phyloP scores from a whole-genome alignment of 495 filamentous ascomycete species.

The Achaetomiella virescens region DNA sequence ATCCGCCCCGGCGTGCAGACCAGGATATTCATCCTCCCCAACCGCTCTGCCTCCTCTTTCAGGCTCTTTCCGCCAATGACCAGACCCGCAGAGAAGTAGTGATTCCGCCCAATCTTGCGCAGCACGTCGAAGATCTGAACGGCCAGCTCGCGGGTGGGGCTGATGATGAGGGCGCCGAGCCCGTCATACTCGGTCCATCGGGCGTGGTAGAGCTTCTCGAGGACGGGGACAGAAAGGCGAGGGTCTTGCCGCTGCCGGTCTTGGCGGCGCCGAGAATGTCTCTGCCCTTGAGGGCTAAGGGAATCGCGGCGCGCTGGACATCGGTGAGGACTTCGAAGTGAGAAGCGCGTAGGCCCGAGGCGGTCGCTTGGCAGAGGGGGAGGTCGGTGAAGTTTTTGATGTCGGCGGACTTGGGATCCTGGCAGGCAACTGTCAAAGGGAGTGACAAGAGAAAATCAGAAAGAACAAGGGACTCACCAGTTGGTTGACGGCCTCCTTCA shows the following conservation, averaged over 20 bases:
- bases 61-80: slow-evolving; percentile 93
- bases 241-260: slow-evolving; percentile 93
- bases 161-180: slow-evolving; percentile 85
- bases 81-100: slow-evolving; percentile 86
- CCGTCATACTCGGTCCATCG: slow-evolving; percentile 90
- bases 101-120: slow-evolving; percentile 80
- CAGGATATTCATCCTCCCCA: slow-evolving; percentile 94
- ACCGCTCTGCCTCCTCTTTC: slow-evolving; percentile 76
- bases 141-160: slow-evolving; percentile 89
- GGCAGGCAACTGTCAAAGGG: not conserved
- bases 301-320: slow-evolving; percentile 83
- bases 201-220: slow-evolving; percentile 89
- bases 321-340: slow-evolving; percentile 89
- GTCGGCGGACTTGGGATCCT: slow-evolving; percentile 43
- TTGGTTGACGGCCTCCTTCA: slow-evolving; percentile 41
- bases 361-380: slow-evolving; percentile 80
- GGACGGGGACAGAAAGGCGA: slow-evolving; percentile 83
- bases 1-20: slow-evolving; percentile 95
- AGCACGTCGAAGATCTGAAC: slow-evolving; percentile 97
- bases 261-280: slow-evolving; percentile 96
- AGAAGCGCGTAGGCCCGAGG: slow-evolving; percentile 70
- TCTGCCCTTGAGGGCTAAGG: slow-evolving; percentile 72
- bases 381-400: slow-evolving; percentile 66
- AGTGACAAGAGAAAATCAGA: not conserved
- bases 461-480: slow-evolving; percentile 24